These are phyloP conservation scores for Sarcodon sp. DNA, from an alignment of 768 basidiomycete species.

Conservation along the genomic window DNA sequence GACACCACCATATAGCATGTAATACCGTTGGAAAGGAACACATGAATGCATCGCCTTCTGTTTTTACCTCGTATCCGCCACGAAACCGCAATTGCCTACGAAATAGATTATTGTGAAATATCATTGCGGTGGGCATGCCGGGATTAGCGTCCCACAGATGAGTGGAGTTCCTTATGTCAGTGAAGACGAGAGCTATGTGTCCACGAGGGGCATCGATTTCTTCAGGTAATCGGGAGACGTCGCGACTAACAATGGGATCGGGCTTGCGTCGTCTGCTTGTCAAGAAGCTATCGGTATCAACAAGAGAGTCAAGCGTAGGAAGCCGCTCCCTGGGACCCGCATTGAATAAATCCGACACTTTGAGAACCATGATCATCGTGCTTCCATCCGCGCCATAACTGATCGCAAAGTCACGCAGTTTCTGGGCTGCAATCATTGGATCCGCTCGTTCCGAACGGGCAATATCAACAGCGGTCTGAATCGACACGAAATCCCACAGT, in stretches of 20 bases:
- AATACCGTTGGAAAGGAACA: slow-evolving; percentile 89
- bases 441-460: slow-evolving; percentile 61
- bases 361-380: slow-evolving; percentile 97
- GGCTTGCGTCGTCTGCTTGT: slow-evolving; percentile 15
- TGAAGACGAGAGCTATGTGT: slow-evolving; percentile 88
- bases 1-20: slow-evolving; percentile 81
- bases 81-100: slow-evolving; percentile 79
- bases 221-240: slow-evolving; percentile 48
- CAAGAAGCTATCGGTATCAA: slow-evolving; percentile 25
- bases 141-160: slow-evolving; percentile 92
- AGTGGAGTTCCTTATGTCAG: slow-evolving; percentile 95
- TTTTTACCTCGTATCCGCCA: slow-evolving; percentile 98
- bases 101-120: slow-evolving; percentile 77
- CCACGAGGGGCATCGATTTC: slow-evolving; percentile 82
- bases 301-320: slow-evolving; percentile 28
- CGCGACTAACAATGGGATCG: slow-evolving; percentile 42
- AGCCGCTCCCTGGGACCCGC: slow-evolving; percentile 30
- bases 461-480: slow-evolving; percentile 94
- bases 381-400: slow-evolving; percentile 91
- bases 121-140: slow-evolving; percentile 91
- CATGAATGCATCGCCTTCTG: slow-evolving; percentile 99
- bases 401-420: slow-evolving; percentile 91
- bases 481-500: slow-evolving; percentile 88
- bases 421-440: slow-evolving; percentile 90
- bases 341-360: slow-evolving; percentile 65